Evolutionary conservation across 768 basidiomycete genomes (phyloP), one percentile per base, ranked within the genome.

Genomic region (Amanita subjunquillea): DNA sequence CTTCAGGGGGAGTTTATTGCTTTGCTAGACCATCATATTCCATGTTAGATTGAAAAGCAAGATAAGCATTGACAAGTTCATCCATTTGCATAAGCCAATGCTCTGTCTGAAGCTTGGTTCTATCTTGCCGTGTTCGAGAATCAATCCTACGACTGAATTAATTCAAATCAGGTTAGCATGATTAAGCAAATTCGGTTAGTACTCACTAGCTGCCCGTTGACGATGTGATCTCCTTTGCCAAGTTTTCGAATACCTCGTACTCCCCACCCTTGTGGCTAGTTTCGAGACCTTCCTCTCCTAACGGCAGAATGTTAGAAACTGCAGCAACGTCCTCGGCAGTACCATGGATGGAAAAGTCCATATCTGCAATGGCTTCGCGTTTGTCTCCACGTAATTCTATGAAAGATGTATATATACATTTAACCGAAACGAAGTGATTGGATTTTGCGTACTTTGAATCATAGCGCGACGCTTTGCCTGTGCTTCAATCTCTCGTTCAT

Each of bases 261-360:
- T 56, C 48, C 1, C 56, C 56, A 45, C 56, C 56, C 43, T 56
- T 53, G 50, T 50, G 51, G 43, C 56, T 56, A 25, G 46, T 50
- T 20, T 56, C 53, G 7, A 56, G 20, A 29, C 53, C 56, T n/a
- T 56, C 56, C 7, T 56, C 53, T 1, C 53, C 56, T 27, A 53
- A 53, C 15, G 48, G 48, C 29, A 51, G 23, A 10, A 36, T 54
- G 29, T 57, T 48, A 36, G 47, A 25, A 17, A 54, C 53, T 38
- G 53, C 56, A 27, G 29, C 30, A 27, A 57, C 48, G 41, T 57
- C 56, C 10, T 50, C 53, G 25, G 52, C 39, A 15, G 30, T 13
- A 30, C 32, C 27, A 39, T 51, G 44, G 45, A 53, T 53, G 22
- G 46, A 36, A 37, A 56, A n/a, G 39, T 56, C 55, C 55, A 56